These are phyloP conservation scores for Abrus pulchellus DNA, from an alignment of 306 rosid genomes.

Conservation along the genomic window DNA sequence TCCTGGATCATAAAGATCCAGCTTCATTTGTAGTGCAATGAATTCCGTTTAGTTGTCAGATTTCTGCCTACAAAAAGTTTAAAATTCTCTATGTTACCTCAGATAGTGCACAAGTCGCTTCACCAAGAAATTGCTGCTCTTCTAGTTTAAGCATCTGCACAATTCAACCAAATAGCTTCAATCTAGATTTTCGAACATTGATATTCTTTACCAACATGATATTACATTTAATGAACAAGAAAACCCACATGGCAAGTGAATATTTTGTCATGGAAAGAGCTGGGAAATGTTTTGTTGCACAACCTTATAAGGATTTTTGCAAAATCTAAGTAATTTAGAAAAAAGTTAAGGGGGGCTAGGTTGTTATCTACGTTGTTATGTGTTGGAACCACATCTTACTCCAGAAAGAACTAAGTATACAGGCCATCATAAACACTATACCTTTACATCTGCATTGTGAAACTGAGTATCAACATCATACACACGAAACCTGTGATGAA, in stretches of 20 bases:
- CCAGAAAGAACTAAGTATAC: slow-evolving; percentile 12
- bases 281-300: slow-evolving; percentile 1
- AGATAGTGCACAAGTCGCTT: slow-evolving; percentile 71
- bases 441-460: slow-evolving; percentile 78
- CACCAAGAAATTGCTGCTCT: slow-evolving; percentile 87
- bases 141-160: slow-evolving; percentile 83
- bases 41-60: slow-evolving; percentile 15
- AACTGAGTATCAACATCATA: slow-evolving; percentile 82
- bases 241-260: slow-evolving; percentile 7
- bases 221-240: slow-evolving; percentile 6
- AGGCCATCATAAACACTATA: slow-evolving; percentile 44
- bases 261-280: slow-evolving; percentile 6
- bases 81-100: slow-evolving; percentile 61
- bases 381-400: slow-evolving; percentile 25
- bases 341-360: background rate
- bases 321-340: background rate
- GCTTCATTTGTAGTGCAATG: slow-evolving; percentile 10
- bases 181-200: background rate
- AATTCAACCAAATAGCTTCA: slow-evolving; percentile 40
- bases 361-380: background rate
- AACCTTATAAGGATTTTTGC: background rate
- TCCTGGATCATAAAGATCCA: slow-evolving; percentile 18
- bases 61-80: background rate
- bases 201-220: slow-evolving; percentile 2
- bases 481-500: slow-evolving; percentile 69